Percentiles rank a stretch among this genome's conserved stretches.
Conservation (phyloP, 139 green algal genomes). For the Dunaliella primolecta region DNA sequence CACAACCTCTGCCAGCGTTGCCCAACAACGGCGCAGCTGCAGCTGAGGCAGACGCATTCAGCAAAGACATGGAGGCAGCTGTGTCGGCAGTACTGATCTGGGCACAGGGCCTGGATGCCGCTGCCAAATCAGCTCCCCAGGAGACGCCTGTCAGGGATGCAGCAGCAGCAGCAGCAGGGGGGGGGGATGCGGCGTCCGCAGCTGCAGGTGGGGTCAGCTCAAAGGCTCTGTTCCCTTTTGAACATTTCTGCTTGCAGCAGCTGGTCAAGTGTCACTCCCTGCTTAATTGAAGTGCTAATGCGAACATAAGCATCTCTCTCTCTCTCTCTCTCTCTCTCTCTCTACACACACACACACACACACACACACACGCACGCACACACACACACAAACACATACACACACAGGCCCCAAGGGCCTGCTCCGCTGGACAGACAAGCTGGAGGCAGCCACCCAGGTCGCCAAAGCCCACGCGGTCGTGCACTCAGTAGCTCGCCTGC, state of each 20-base stretch:
- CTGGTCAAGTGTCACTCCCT: no score
- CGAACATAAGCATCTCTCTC: no score
- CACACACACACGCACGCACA: no score
- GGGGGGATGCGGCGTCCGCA: neutral
- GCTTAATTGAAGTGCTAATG: no score
- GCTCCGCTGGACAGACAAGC: constrained; percentile 7
- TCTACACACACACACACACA: no score
- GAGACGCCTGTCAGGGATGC: neutral
- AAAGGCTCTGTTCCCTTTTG: no score
- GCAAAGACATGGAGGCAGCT: constrained; percentile 31
- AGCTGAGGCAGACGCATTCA: constrained; percentile 25
- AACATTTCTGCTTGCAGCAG: no score
- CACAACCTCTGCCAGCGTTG: neutral
- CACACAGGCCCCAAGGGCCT: constrained; percentile 6
- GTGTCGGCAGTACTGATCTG: constrained; percentile 59
- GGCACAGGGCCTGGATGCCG: constrained; percentile 49
- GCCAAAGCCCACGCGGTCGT: neutral
- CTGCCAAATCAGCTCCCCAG: neutral
- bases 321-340: no score
- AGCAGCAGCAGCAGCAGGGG: neutral
- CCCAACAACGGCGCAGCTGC: constrained; percentile 4
- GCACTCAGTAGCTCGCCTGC: neutral
- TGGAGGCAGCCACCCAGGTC: constrained; percentile 5
- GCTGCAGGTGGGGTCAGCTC: neutral
- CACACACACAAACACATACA: neutral